These are phyloP conservation scores for Phoenix dactylifera DNA, from an alignment of 176 grass and related monocot genomes.

Conservation along the genomic window DNA sequence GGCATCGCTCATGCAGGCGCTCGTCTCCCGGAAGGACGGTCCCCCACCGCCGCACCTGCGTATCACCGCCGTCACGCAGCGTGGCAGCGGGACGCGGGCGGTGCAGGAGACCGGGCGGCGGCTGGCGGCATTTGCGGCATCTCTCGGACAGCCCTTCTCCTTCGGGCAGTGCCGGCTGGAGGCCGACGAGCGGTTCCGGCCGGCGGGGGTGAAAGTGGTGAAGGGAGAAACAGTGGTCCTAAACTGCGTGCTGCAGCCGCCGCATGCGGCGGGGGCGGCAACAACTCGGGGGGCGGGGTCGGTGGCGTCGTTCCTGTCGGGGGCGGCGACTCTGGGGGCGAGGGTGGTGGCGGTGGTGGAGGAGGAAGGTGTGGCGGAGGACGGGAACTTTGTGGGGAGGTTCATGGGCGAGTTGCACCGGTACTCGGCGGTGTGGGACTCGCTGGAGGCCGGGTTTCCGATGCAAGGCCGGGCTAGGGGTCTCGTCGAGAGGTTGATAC, in stretches of 20 bases:
- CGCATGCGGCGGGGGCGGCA: slow-evolving; percentile 15
- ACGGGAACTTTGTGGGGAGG: slow-evolving; percentile 29
- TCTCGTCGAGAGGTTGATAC: slow-evolving; percentile 57
- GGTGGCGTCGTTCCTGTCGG: slow-evolving; percentile 37
- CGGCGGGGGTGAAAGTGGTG: slow-evolving; percentile 37
- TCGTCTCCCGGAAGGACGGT: slow-evolving; percentile 28
- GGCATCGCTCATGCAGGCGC: slow-evolving; percentile 69
- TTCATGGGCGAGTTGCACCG: slow-evolving; percentile 60
- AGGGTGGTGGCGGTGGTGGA: slow-evolving; percentile 53
- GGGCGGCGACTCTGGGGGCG: slow-evolving; percentile 38
- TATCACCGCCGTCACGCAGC: slow-evolving; percentile 48
- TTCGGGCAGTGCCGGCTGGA: slow-evolving; percentile 61
- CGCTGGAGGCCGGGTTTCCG: slow-evolving; percentile 59
- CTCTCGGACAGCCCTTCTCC: slow-evolving; percentile 60
- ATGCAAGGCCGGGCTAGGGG: slow-evolving; percentile 44
- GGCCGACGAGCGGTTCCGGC: slow-evolving; percentile 45
- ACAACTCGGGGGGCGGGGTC: slow-evolving; percentile 21
- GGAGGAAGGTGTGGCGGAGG: slow-evolving; percentile 23
- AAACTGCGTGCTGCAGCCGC: slow-evolving; percentile 49
- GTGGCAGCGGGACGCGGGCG: slow-evolving; percentile 26
- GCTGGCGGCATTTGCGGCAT: slow-evolving; percentile 49
- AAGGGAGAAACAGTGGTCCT: slow-evolving; percentile 53
- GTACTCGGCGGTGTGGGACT: slow-evolving; percentile 64
- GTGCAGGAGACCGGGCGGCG: slow-evolving; percentile 50
- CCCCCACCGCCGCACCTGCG: slow-evolving; percentile 52